Evolutionary conservation across 306 rosid species (phyloP).

Genomic region (Arachis hypogaea): DNA sequence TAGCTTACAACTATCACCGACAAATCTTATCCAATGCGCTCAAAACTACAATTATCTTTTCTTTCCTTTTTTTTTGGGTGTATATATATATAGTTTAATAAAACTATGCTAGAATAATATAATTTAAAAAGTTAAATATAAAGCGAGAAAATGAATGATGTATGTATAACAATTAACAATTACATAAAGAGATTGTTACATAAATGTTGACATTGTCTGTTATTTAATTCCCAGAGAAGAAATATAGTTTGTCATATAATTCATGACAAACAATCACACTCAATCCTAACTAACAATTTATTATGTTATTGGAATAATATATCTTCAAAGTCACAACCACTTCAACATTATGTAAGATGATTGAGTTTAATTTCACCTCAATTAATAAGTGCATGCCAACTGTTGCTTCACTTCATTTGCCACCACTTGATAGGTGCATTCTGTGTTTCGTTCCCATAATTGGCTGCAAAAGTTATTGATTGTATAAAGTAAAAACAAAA

Average conservation of each 20-base stretch:
- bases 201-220: not conserved
- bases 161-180: no score
- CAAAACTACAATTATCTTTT: no score
- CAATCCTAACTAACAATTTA: not conserved
- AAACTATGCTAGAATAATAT: no score
- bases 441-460: constrained; percentile 7
- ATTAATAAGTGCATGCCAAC: not conserved
- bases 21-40: not conserved
- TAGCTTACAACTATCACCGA: not conserved
- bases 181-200: no score
- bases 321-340: not conserved
- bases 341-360: not conserved
- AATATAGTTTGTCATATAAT: no score
- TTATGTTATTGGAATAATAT: no score
- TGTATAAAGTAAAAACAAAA: not conserved
- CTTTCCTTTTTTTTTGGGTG: no score
- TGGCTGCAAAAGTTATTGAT: constrained; percentile 16
- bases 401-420: not conserved
- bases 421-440: constrained; percentile 10
- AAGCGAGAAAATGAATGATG: no score
- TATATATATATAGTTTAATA: no score
- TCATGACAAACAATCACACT: not conserved
- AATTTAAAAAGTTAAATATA: no score
- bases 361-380: not conserved
- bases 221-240: not conserved